phyloP scores from a whole-genome alignment of 495 filamentous ascomycete genomes.

The Lindgomyces ingoldianus region DNA sequence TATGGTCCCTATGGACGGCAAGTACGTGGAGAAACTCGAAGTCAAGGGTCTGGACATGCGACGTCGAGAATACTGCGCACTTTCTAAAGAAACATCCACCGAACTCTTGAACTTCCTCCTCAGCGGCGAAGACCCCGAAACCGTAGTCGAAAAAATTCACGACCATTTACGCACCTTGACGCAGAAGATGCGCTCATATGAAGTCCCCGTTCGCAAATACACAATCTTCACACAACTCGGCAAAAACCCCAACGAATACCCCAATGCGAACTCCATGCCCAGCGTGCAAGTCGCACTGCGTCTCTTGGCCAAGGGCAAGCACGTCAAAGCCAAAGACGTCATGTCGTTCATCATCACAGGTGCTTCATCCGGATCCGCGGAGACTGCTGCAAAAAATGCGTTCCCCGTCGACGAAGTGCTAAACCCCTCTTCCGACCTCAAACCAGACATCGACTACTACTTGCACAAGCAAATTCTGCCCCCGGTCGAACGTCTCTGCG shows the following conservation, averaged over 20 bases:
- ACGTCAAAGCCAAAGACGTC: slow-evolving; percentile 86
- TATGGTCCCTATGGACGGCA: slow-evolving; percentile 83
- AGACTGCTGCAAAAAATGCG: slow-evolving; percentile 80
- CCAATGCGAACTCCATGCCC: slow-evolving; percentile 92
- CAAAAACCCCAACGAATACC: slow-evolving; percentile 89
- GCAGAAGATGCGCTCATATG: slow-evolving; percentile 75
- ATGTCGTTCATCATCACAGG: slow-evolving; percentile 93
- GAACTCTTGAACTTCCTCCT: slow-evolving; percentile 83
- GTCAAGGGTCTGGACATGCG: slow-evolving; percentile 99
- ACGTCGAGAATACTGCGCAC: slow-evolving; percentile 88
- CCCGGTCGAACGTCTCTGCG: slow-evolving; percentile 95
- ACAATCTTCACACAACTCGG: slow-evolving; percentile 97
- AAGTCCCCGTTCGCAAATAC: slow-evolving; percentile 78
- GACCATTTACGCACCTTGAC: slow-evolving; percentile 84
- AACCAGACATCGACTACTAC: slow-evolving; percentile 91
- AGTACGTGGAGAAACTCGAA: slow-evolving; percentile 90
- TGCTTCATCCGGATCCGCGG: slow-evolving; percentile 68
- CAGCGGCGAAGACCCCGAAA: slow-evolving; percentile 87
- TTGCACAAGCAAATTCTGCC: slow-evolving; percentile 98
- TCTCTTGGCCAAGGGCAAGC: slow-evolving; percentile 83
- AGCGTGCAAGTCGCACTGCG: slow-evolving; percentile 92
- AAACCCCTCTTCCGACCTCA: slow-evolving; percentile 69
- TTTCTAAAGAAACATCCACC: slow-evolving; percentile 90
- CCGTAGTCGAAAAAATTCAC: slow-evolving; percentile 85
- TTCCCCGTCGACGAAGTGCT: slow-evolving; percentile 83